These are phyloP conservation scores for Neofusicoccum parvum DNA, from an alignment of 2,329 filamentous ascomycete species.

Conservation along the genomic window DNA sequence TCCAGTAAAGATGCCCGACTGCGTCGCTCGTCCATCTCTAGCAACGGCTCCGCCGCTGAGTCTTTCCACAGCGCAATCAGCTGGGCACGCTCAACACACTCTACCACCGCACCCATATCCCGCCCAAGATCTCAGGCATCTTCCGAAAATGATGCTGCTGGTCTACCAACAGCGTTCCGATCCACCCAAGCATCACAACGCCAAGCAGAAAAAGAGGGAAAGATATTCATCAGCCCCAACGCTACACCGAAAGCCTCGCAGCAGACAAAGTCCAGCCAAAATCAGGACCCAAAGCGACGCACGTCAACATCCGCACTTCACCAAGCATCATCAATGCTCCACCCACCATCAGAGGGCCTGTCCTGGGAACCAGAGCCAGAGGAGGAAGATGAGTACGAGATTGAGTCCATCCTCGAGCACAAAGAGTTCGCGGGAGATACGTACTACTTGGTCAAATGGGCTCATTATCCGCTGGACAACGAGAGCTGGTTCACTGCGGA, in stretches of 20 bases:
- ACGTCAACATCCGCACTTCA: neutral
- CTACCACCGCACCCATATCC: neutral
- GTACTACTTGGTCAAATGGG: conserved; percentile 9
- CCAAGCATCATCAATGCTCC: neutral
- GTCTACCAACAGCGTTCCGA: neutral
- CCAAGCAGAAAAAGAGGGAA: neutral
- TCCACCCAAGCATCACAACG: neutral
- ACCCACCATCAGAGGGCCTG: neutral
- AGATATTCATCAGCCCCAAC: neutral
- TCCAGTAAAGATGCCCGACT: neutral
- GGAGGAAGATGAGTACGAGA: neutral
- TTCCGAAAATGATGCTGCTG: neutral
- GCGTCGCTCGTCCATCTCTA: neutral
- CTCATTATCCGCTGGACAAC: neutral
- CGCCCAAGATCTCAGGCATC: neutral
- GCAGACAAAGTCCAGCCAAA: neutral
- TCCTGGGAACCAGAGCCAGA: neutral
- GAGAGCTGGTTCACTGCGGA: neutral
- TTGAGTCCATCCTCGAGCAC: neutral
- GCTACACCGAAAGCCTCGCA: neutral
- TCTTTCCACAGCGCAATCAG: neutral
- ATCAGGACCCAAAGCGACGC: neutral
- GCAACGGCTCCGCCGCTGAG: neutral
- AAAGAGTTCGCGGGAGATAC: neutral
- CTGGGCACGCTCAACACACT: neutral